Percentiles rank a stretch among this genome's conserved stretches.
These are phyloP conservation scores for Nannizziopsis arthrosporioides DNA, from an alignment of 2,329 filamentous ascomycete genomes.

Conservation along the genomic window DNA sequence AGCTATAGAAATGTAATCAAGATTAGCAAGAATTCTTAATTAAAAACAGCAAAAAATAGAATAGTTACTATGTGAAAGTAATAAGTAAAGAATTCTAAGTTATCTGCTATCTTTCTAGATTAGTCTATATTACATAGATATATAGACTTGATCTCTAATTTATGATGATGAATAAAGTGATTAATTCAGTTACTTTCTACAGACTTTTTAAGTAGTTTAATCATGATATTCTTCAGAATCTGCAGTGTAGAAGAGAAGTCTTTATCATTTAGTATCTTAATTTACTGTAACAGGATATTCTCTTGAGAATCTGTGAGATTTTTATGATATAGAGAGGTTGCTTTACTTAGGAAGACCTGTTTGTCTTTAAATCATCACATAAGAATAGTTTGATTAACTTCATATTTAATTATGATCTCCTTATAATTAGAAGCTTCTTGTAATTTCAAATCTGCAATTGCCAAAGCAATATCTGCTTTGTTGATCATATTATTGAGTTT, in stretches of 20 bases:
- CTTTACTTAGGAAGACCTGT: background rate
- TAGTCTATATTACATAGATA: slow-evolving; percentile 8
- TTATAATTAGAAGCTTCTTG: slow-evolving; percentile 7
- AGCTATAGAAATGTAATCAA: background rate
- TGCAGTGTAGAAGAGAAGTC: slow-evolving; percentile 2
- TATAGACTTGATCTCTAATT: background rate
- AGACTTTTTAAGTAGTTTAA: background rate
- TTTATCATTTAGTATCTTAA: background rate
- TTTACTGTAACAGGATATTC: background rate
- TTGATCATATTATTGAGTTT: slow-evolving; percentile 6
- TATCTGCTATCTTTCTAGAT: slow-evolving; percentile 8
- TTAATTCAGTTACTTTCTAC: slow-evolving; percentile 5
- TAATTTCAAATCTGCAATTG: slow-evolving; percentile 9
- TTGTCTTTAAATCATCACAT: background rate
- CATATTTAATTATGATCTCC: slow-evolving; percentile 1
- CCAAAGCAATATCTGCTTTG: slow-evolving; percentile 1
- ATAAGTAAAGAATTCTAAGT: slow-evolving; percentile 5
- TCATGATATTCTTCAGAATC: slow-evolving; percentile 1
- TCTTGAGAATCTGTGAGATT: slow-evolving; percentile 1
- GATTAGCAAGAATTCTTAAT: background rate
- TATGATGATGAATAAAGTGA: background rate
- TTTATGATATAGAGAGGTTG: background rate
- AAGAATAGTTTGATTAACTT: background rate
- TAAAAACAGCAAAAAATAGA: background rate
- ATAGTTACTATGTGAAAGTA: too few relatives aligned